Evolutionary conservation across 2,329 filamentous ascomycete species (phyloP).

Genomic region (Diaporthe helianthi): DNA sequence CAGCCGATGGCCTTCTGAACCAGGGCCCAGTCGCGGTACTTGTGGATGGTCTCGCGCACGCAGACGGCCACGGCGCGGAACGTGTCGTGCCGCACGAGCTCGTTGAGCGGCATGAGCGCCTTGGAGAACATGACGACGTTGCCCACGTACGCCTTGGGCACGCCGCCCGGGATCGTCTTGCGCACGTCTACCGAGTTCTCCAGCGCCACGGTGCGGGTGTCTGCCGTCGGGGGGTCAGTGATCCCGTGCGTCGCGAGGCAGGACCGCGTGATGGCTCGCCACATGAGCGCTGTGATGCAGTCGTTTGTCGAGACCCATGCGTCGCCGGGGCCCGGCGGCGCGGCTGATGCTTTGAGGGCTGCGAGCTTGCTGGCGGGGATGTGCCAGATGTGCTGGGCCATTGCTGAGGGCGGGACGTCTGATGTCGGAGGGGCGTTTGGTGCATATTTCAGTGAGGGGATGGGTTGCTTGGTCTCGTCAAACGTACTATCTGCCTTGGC

Average conservation of each 20-base stretch:
- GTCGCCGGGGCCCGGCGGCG: neutral
- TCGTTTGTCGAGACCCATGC: slow-evolving; percentile 24
- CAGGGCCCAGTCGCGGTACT: neutral
- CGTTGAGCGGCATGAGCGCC: neutral
- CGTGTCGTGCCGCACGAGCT: neutral
- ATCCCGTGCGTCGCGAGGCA: slow-evolving; percentile 14
- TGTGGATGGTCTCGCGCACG: slow-evolving; percentile 5
- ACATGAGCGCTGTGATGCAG: slow-evolving; percentile 22
- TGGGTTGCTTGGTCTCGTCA: neutral
- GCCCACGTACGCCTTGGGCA: neutral
- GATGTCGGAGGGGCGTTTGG: slow-evolving; percentile 6
- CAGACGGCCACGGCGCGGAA: slow-evolving; percentile 20
- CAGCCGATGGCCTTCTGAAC: neutral
- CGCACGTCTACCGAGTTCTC: slow-evolving; percentile 23
- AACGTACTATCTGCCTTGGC: neutral
- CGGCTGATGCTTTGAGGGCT: slow-evolving; percentile 10
- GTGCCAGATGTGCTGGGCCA: slow-evolving; percentile 27
- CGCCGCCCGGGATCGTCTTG: neutral
- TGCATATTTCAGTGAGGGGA: slow-evolving; percentile 15
- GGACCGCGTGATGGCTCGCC: neutral
- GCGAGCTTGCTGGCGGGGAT: slow-evolving; percentile 18
- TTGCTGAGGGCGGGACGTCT: slow-evolving; percentile 15
- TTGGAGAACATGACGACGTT: slow-evolving; percentile 28
- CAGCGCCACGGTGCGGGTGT: neutral
- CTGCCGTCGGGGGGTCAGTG: neutral